Evolutionary conservation across 106 monocot genomes (phyloP).

Genomic region (Dioscorea zingiberensis): DNA sequence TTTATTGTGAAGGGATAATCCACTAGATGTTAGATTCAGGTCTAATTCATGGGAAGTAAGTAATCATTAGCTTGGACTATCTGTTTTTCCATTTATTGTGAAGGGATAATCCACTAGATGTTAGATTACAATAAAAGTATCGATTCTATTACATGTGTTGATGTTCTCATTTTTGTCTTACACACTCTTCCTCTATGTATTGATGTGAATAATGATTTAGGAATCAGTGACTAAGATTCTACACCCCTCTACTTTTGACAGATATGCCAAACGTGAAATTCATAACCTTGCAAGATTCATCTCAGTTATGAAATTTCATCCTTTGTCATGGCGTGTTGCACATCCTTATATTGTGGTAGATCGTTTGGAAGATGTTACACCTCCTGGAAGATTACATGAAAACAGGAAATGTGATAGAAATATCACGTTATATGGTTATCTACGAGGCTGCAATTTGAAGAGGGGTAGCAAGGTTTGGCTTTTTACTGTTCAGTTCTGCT

Average conservation of each 20-base stretch:
- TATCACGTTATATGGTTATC: constrained; percentile 94
- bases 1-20: neutral
- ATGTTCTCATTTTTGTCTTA: too few relatives aligned
- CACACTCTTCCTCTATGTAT: too few relatives aligned
- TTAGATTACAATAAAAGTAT: too few relatives aligned
- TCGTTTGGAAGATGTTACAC: constrained; percentile 95
- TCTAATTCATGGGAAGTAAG: constrained; percentile 80
- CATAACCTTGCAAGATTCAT: constrained; percentile 97
- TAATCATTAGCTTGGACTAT: neutral
- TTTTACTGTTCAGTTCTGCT: neutral
- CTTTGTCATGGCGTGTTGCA: constrained; percentile 75
- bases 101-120: too few relatives aligned
- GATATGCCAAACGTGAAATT: constrained; percentile 89
- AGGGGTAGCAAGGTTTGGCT: constrained; percentile 67
- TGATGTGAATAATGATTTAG: neutral
- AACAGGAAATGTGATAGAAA: constrained; percentile 93
- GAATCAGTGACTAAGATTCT: neutral
- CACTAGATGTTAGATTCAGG: too few relatives aligned
- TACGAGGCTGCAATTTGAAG: constrained; percentile 96
- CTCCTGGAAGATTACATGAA: constrained; percentile 50
- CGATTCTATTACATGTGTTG: too few relatives aligned
- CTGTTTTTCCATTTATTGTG: neutral
- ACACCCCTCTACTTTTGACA: constrained; percentile 9
- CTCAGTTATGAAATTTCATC: constrained; percentile 77
- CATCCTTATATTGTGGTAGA: constrained; percentile 94